phyloP scores from a whole-genome alignment of 179 eudicot species.

The Heliamphora pulchella region DNA sequence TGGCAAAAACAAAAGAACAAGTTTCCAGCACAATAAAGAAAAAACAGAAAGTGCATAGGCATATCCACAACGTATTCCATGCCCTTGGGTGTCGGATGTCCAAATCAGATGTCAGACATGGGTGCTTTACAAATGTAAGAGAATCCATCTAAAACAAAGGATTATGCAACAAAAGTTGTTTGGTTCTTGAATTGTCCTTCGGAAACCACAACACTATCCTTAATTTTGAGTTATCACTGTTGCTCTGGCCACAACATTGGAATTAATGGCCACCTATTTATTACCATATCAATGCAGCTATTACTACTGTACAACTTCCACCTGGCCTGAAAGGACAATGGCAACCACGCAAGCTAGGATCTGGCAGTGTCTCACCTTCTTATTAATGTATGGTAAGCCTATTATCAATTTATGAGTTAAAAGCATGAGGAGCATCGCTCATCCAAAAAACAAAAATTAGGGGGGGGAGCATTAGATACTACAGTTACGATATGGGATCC shows the following conservation, averaged over 20 bases:
- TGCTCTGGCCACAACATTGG: background rate
- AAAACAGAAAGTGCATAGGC: background rate
- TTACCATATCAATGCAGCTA: background rate
- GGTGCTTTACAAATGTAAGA: too few species aligned
- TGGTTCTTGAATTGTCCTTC: conserved; percentile 6
- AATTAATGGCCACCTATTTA: background rate
- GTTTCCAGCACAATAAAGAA: background rate
- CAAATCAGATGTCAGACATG: too few species aligned
- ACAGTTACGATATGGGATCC: background rate
- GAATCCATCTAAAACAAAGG: background rate
- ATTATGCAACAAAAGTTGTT: background rate
- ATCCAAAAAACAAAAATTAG: background rate
- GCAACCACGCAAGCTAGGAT: conserved; percentile 1
- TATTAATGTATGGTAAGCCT: background rate
- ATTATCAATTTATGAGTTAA: too few species aligned
- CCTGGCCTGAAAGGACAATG: background rate
- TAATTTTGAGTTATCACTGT: background rate
- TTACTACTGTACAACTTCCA: too few species aligned
- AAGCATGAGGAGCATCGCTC: background rate
- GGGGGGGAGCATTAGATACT: background rate
- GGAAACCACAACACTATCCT: background rate
- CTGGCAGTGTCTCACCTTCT: background rate
- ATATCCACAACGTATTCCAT: background rate
- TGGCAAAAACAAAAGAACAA: background rate
- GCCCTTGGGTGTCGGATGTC: too few species aligned